phyloP scores from a whole-genome alignment of 768 basidiomycete genomes.

The Suillus sp. region DNA sequence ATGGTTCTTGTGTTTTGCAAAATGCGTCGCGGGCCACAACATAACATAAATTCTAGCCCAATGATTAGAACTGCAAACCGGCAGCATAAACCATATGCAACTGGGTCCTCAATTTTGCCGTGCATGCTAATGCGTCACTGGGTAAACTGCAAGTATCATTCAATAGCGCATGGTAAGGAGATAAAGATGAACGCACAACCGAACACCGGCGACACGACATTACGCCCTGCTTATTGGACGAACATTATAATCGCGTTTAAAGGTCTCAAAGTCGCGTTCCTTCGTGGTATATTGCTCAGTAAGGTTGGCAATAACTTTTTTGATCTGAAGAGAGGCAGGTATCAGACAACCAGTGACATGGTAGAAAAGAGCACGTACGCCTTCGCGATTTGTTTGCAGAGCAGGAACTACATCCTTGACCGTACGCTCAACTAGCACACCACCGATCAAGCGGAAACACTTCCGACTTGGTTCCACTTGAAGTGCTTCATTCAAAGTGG shows the following conservation, averaged over 20 bases:
- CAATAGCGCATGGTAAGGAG: not conserved
- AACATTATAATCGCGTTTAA: constrained; percentile 78
- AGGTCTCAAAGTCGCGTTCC: constrained; percentile 79
- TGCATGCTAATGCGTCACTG: not conserved
- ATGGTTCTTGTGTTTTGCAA: not conserved
- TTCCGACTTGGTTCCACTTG: constrained; percentile 86
- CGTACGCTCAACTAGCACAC: constrained; percentile 92
- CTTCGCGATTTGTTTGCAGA: constrained; percentile 85
- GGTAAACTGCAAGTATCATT: not conserved
- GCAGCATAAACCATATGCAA: not conserved
- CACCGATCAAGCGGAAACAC: constrained; percentile 96
- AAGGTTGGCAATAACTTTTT: constrained; percentile 74
- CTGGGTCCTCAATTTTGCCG: not conserved
- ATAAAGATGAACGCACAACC: not conserved
- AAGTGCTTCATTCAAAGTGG: constrained; percentile 81
- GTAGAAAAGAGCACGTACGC: constrained; percentile 50
- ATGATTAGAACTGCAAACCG: not conserved
- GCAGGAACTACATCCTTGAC: constrained; percentile 94
- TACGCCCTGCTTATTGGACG: constrained; percentile 50
- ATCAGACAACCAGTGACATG: constrained; percentile 14
- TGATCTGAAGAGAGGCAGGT: constrained; percentile 58
- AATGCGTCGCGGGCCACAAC: too few species aligned
- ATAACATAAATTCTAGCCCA: not conserved
- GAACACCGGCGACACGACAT: constrained; percentile 4
- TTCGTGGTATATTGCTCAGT: constrained; percentile 88